A percentile compares a stretch with the other conserved stretches of the same genome.
Evolutionary conservation across 495 filamentous ascomycete genomes (phyloP).

Genomic region (Pyrenula aspistea): DNA sequence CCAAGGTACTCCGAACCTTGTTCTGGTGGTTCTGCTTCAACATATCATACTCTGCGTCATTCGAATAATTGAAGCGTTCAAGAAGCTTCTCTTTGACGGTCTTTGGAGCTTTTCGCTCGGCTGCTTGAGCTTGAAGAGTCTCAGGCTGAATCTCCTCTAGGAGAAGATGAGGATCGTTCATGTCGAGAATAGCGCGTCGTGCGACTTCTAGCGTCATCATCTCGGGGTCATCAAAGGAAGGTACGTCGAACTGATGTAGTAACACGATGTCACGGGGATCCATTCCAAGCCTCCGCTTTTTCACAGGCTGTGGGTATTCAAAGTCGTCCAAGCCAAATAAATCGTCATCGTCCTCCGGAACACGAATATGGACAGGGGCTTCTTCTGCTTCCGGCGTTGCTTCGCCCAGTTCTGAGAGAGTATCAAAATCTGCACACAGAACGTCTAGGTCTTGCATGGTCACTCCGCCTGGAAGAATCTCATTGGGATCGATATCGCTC

Average conservation of each 20-base stretch:
- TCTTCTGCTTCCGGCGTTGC: slow-evolving; percentile 18
- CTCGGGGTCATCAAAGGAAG: slow-evolving; percentile 49
- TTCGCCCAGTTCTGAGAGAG: slow-evolving; percentile 30
- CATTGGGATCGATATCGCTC: slow-evolving; percentile 40
- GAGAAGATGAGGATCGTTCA: slow-evolving; percentile 81
- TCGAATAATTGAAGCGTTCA: slow-evolving; percentile 86
- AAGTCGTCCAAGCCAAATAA: slow-evolving; percentile 22
- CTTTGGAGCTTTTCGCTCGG: slow-evolving; percentile 20
- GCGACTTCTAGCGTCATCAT: slow-evolving; percentile 52
- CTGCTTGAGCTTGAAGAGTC: slow-evolving; percentile 27
- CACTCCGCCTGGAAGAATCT: slow-evolving; percentile 43
- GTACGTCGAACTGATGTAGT: slow-evolving; percentile 33
- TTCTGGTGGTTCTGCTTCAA: slow-evolving; percentile 94
- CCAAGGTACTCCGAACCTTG: slow-evolving; percentile 84
- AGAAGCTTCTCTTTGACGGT: slow-evolving; percentile 38
- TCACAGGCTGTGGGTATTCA: slow-evolving; percentile 30
- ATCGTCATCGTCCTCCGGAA: slow-evolving; percentile 6
- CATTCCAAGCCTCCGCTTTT: slow-evolving; percentile 35
- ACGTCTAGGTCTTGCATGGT: slow-evolving; percentile 65
- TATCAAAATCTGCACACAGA: slow-evolving; percentile 75
- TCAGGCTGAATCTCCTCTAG: slow-evolving; percentile 51
- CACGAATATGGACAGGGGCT: background rate
- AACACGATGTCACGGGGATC: slow-evolving; percentile 27
- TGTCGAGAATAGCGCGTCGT: slow-evolving; percentile 69
- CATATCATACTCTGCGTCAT: slow-evolving; percentile 87